Percentiles rank a stretch among this genome's conserved stretches.
phyloP scores from a whole-genome alignment of 1,284 basidiomycete species.

The Moniliophthora roreri region DNA sequence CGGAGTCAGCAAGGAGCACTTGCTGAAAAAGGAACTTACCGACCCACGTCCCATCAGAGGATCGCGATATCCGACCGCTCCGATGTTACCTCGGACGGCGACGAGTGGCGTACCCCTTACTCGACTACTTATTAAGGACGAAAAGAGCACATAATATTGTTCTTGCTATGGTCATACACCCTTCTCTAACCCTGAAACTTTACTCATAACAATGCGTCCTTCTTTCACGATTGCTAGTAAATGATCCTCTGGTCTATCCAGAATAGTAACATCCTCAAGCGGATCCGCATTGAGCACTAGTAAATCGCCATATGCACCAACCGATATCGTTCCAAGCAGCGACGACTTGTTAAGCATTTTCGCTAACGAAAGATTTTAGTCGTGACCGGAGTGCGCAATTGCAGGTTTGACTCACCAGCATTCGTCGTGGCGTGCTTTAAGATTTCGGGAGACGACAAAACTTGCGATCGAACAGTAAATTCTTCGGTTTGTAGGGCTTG shows the following conservation, averaged over 20 bases:
- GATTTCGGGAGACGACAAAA: constrained; percentile 35
- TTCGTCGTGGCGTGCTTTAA: constrained; percentile 46
- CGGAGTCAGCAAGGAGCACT: too few species aligned
- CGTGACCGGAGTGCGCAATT: too few species aligned
- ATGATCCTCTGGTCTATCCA: constrained; percentile 40
- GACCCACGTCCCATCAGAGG: too few species aligned
- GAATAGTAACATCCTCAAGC: constrained; percentile 41
- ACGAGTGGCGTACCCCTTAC: too few species aligned
- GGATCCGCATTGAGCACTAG: constrained; percentile 43
- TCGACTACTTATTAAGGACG: too few species aligned
- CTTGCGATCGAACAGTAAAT: constrained; percentile 39
- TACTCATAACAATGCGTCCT: constrained; percentile 33
- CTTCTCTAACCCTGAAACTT: constrained; percentile 17
- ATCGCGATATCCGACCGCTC: too few species aligned
- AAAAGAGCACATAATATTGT: too few species aligned
- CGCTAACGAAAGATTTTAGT: constrained; percentile 20
- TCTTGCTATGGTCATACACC: too few species aligned
- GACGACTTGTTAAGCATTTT: constrained; percentile 34
- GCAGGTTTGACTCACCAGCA: constrained; percentile 27
- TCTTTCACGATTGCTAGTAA: constrained; percentile 36
- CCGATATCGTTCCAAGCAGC: constrained; percentile 34
- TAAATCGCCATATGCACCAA: constrained; percentile 41
- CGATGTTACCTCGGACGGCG: too few species aligned
- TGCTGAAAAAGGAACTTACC: too few species aligned
- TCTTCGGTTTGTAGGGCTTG: constrained; percentile 43